Evolutionary conservation across 495 filamentous ascomycete species (phyloP).

Genomic region (Trichoderma asperelloides): DNA sequence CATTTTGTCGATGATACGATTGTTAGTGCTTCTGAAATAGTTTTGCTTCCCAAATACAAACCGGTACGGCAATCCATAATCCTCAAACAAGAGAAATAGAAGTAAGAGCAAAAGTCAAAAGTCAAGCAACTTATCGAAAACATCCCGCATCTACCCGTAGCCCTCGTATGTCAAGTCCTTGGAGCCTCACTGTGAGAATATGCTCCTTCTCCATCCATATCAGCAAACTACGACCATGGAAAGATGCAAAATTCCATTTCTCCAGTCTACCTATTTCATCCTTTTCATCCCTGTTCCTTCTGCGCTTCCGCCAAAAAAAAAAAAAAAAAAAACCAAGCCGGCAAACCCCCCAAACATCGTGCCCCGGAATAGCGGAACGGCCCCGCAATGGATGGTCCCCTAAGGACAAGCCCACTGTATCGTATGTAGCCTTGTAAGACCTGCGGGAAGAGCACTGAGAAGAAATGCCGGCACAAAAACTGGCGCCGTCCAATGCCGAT

Average conservation of each 20-base stretch:
- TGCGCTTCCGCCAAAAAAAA: too few species aligned
- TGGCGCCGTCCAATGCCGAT: neutral
- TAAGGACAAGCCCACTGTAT: neutral
- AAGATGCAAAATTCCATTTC: too few species aligned
- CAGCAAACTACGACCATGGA: too few species aligned
- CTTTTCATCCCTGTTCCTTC: neutral
- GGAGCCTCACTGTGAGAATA: neutral
- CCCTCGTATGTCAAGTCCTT: neutral
- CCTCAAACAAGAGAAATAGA: too few species aligned
- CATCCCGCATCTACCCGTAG: neutral
- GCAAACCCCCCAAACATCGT: neutral
- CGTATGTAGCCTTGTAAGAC: neutral
- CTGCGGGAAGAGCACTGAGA: neutral
- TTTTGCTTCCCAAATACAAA: too few species aligned
- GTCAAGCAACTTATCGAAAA: too few species aligned
- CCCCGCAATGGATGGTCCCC: neutral
- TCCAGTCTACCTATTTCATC: too few species aligned
- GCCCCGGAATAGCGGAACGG: constrained; percentile 7
- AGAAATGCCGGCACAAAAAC: neutral
- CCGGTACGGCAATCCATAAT: too few species aligned
- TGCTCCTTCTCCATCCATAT: neutral
- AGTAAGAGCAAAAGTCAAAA: too few species aligned
- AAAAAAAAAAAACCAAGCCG: too few species aligned
- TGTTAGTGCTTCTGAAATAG: too few species aligned
- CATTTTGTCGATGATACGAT: too few species aligned